Evolutionary conservation across 1,284 basidiomycete species (phyloP).

Genomic region (Moesziomyces sp.): DNA sequence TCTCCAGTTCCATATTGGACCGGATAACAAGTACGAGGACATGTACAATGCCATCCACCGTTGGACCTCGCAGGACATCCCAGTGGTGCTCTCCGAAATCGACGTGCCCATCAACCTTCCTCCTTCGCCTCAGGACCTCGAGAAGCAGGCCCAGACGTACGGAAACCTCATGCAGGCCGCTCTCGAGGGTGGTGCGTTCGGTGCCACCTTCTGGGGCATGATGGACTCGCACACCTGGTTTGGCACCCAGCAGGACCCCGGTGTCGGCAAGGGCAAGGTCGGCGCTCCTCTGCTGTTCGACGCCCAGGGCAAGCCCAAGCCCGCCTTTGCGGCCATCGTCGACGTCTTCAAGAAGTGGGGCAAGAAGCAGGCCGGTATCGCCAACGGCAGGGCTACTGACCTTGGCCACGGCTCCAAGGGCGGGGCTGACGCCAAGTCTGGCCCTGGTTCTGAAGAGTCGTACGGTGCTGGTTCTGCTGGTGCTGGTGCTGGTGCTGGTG

Average conservation of each 20-base stretch:
- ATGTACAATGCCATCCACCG: slow-evolving; percentile 42
- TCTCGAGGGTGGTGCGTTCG: slow-evolving; percentile 37
- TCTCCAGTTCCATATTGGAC: slow-evolving; percentile 37
- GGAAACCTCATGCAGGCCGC: slow-evolving; percentile 37
- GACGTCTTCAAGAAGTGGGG: slow-evolving; percentile 52
- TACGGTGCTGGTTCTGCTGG: slow-evolving; percentile 2
- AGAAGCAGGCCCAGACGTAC: slow-evolving; percentile 48
- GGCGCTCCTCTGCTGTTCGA: slow-evolving; percentile 39
- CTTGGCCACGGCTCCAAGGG: slow-evolving; percentile 5
- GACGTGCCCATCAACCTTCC: slow-evolving; percentile 41
- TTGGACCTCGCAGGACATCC: slow-evolving; percentile 30
- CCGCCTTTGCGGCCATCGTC: slow-evolving; percentile 40
- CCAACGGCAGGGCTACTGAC: slow-evolving; percentile 18
- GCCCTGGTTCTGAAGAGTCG: slow-evolving; percentile 2
- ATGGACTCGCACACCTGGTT: slow-evolving; percentile 35
- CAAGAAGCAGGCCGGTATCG: slow-evolving; percentile 38
- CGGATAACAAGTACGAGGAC: slow-evolving; percentile 25
- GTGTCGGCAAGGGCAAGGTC: slow-evolving; percentile 22
- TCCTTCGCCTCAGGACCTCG: slow-evolving; percentile 24
- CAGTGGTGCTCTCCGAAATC: slow-evolving; percentile 42
- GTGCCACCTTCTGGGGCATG: slow-evolving; percentile 28
- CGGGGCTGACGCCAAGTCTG: slow-evolving; percentile 3
- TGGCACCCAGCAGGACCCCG: slow-evolving; percentile 13
- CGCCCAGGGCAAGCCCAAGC: slow-evolving; percentile 36
- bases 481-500: neutral